Evolutionary conservation across 371 early-diverging fungal species (phyloP).

Genomic region (Rhizopus microsporus): DNA sequence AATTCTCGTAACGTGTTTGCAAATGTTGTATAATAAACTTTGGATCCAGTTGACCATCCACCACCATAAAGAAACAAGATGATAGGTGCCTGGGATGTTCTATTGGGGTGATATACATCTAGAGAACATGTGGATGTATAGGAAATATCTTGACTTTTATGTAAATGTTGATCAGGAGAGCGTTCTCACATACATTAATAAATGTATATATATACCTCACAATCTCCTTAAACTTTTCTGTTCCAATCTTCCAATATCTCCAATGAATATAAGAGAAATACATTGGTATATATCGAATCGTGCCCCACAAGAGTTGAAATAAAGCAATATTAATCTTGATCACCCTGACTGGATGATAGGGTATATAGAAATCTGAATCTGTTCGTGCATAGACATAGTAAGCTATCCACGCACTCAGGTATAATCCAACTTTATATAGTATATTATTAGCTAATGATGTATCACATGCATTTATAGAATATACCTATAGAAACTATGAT

Average conservation of each 20-base stretch:
- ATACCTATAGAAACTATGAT: slow-evolving; percentile 37
- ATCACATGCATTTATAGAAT: neutral
- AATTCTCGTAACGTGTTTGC: slow-evolving; percentile 63
- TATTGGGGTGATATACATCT: slow-evolving; percentile 43
- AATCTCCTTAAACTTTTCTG: slow-evolving; percentile 33
- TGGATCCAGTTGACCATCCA: slow-evolving; percentile 68
- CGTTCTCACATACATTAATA: neutral
- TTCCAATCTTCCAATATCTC: slow-evolving; percentile 40
- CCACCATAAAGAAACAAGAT: slow-evolving; percentile 79
- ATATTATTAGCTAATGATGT: neutral
- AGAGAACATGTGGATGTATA: slow-evolving; percentile 29
- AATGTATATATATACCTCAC: slow-evolving; percentile 34
- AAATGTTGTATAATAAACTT: slow-evolving; percentile 61
- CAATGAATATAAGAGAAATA: slow-evolving; percentile 40
- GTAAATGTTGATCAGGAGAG: neutral
- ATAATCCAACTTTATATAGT: slow-evolving; percentile 39
- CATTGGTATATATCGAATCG: slow-evolving; percentile 38
- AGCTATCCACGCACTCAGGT: slow-evolving; percentile 54
- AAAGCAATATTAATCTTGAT: slow-evolving; percentile 43
- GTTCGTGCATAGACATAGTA: slow-evolving; percentile 43
- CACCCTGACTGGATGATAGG: slow-evolving; percentile 43
- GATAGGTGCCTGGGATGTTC: slow-evolving; percentile 46
- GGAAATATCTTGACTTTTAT: slow-evolving; percentile 38
- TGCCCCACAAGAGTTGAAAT: slow-evolving; percentile 25
- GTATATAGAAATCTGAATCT: slow-evolving; percentile 42